Conservation (phyloP, 179 eudicot species). For the Vitellaria paradoxa region DNA sequence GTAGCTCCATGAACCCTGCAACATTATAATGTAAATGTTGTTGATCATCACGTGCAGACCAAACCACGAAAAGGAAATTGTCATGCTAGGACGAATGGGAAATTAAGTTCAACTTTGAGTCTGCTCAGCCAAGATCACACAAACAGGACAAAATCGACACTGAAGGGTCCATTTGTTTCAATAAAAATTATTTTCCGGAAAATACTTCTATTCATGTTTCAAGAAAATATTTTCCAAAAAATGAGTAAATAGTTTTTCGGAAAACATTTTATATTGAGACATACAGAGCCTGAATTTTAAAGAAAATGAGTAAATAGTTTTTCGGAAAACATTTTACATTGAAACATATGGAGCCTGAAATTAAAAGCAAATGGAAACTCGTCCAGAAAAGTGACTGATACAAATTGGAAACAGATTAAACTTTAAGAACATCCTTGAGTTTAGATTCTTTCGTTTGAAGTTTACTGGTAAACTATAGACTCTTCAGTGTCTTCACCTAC, state of each 20-base stretch:
- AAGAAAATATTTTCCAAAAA: no score
- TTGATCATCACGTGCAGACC: not conserved
- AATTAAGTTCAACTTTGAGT: not conserved
- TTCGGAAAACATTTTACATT: no score
- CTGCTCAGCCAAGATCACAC: not conserved
- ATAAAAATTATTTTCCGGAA: no score
- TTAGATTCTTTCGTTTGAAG: not conserved
- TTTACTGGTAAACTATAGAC: not conserved
- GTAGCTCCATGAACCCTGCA: constrained; percentile 56
- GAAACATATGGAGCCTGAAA: no score
- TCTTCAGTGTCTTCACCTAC: no score
- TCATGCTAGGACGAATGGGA: not conserved
- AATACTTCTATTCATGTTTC: no score
- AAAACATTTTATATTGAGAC: no score
- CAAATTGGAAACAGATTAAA: not conserved
- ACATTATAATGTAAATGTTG: not conserved
- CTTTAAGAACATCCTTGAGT: not conserved
- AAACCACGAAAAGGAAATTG: not conserved
- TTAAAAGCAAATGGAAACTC: no score
- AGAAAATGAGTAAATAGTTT: no score
- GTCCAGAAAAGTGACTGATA: no score
- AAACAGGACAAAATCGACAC: not conserved
- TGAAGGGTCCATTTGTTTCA: not conserved
- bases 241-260: no score
- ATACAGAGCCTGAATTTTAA: no score